A percentile compares a stretch with the other conserved stretches of the same genome.
phyloP scores from a whole-genome alignment of 148 eudicot species.

The Fagopyrum tataricum region DNA sequence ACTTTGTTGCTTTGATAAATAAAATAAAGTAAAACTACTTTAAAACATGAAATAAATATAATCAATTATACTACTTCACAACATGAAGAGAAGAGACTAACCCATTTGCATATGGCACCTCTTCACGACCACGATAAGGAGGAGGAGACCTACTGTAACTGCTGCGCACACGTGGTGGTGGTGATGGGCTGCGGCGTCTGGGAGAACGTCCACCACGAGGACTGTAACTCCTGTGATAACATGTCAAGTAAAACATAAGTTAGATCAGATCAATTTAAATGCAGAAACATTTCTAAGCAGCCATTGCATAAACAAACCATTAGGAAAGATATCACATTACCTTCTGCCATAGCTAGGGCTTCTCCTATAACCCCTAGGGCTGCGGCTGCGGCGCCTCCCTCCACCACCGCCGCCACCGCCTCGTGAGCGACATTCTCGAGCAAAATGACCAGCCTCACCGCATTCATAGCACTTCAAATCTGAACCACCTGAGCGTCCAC shows the following conservation, averaged over 20 bases:
- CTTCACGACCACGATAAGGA: slow-evolving; percentile 86
- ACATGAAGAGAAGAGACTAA: slow-evolving; percentile 19
- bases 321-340: slow-evolving; percentile 20
- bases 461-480: slow-evolving; percentile 95
- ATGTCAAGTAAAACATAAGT: background rate
- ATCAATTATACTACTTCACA: background rate
- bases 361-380: slow-evolving; percentile 75
- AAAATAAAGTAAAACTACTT: background rate
- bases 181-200: slow-evolving; percentile 84
- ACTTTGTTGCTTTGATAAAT: background rate
- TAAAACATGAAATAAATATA: background rate
- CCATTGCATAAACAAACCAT: background rate
- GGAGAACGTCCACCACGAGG: slow-evolving; percentile 83
- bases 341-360: slow-evolving; percentile 99
- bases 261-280: background rate
- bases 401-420: slow-evolving; percentile 61
- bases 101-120: slow-evolving; percentile 86
- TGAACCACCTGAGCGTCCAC: slow-evolving; percentile 84
- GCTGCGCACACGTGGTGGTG: slow-evolving; percentile 61
- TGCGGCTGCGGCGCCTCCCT: slow-evolving; percentile 70
- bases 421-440: slow-evolving; percentile 82
- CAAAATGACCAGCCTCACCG: slow-evolving; percentile 97
- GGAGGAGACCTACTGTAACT: slow-evolving; percentile 87
- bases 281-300: background rate
- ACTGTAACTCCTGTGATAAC: slow-evolving; percentile 68